phyloP scores from a whole-genome alignment of 2,329 filamentous ascomycete species.

The Colletotrichum sp. region DNA sequence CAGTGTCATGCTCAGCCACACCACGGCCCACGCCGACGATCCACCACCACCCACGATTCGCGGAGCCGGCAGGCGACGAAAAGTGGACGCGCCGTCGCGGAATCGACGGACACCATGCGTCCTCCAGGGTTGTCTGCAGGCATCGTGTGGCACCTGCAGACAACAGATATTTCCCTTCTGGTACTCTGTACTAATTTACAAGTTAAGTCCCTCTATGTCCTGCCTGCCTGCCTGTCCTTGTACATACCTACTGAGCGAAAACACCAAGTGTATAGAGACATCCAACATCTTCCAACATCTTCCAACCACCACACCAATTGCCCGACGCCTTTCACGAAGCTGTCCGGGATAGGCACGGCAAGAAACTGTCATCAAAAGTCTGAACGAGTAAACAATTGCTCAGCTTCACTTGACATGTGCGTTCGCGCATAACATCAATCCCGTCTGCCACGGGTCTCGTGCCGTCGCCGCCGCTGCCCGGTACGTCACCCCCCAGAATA shows the following conservation, averaged over 20 bases:
- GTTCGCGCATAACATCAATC: background rate
- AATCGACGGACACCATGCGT: background rate
- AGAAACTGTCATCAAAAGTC: background rate
- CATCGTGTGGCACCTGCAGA: background rate
- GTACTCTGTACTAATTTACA: background rate
- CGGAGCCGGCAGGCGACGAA: background rate
- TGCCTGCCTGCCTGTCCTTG: background rate
- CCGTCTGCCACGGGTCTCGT: background rate
- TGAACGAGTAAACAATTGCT: background rate
- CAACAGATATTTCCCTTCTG: background rate
- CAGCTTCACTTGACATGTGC: background rate
- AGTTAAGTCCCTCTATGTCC: background rate
- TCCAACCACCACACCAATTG: background rate
- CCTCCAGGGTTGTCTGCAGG: background rate
- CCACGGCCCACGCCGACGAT: background rate
- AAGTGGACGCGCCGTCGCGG: background rate
- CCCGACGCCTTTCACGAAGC: background rate
- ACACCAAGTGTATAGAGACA: too few relatives aligned
- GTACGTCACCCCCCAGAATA: background rate
- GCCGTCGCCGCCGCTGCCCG: background rate
- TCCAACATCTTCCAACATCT: too few relatives aligned
- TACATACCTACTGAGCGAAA: background rate
- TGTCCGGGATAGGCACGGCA: background rate
- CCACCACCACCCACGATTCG: background rate
- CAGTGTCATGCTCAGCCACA: constrained; percentile 13